Evolutionary conservation across 495 filamentous ascomycete genomes (phyloP), one percentile per base, ranked within the genome.

Genomic region (Oidiodendron maius): DNA sequence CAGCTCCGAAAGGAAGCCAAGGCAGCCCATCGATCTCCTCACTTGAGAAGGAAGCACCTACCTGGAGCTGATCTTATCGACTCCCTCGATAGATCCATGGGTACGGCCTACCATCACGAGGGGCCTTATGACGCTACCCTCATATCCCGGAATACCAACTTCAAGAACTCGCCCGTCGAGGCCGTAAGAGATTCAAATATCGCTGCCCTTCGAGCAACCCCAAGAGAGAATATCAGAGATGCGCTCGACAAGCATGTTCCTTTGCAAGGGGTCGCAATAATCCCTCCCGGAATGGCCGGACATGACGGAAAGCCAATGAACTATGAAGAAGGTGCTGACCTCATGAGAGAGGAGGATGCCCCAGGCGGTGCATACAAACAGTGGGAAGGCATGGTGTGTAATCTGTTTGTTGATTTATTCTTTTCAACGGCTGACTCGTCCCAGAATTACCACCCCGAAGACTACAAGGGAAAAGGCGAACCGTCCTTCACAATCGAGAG

Each of bases 71-170:
- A 98, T 59, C 71, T 72, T 11, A 89, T 98, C 54, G 93, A 98
- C 64, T 61, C 72, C 2, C 76, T 98, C 0, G 93, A 95, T 56
- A 66, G 71, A 43, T 63, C 70, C 58, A 66, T 82, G 1, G 70
- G 72, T 15, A 66, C 63, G 6, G 64, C 71, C 2, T 97, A 95
- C 58, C 93, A 98, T 61, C 93, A 98, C 55, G 87, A 86, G 47
- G 93, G 93, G 0, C 93, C 93, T 0, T 98, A 87, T 54, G 93
- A 98, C 62, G 89, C 93, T 0, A 84, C 86, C 3, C 72, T 86
- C 38, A 65, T 81, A 4, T 76, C 87, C 21, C 70, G 86, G 17
- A 95, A 96, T 63, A 66, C 62, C 2, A n/a, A 64, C 56, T 71
- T 64, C 58, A 67, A 73, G 44, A 71, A 62, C 60, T 87, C 69